Evolutionary conservation across 2,329 filamentous ascomycete species (phyloP).

Genomic region (Pseudomassariella vexata): DNA sequence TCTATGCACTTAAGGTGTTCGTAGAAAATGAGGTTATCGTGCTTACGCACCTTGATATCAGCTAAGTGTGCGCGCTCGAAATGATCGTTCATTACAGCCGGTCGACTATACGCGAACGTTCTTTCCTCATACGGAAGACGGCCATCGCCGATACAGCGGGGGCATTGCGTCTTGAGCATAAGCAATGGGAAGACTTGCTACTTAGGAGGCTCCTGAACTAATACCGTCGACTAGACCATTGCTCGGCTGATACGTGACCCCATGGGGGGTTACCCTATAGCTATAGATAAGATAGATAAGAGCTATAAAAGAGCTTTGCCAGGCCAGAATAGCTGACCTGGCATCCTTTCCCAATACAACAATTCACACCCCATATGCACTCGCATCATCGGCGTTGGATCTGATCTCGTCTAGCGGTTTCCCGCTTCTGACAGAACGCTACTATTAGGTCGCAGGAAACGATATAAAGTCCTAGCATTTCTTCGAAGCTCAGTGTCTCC

Average conservation of each 20-base stretch:
- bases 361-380: too few relatives aligned
- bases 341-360: too few relatives aligned
- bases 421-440: constrained; percentile 7
- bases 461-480: constrained; percentile 8
- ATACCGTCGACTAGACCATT: constrained; percentile 1
- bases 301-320: too few relatives aligned
- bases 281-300: too few relatives aligned
- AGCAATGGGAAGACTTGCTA: constrained; percentile 12
- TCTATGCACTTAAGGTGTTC: constrained; percentile 12
- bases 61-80: constrained; percentile 15
- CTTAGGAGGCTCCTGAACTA: too few relatives aligned
- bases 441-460: constrained; percentile 9
- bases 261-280: too few relatives aligned
- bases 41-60: constrained; percentile 9
- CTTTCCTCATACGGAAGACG: constrained; percentile 9
- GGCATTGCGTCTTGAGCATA: constrained; percentile 13
- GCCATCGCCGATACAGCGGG: constrained; percentile 12
- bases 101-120: constrained; percentile 11
- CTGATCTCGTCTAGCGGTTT: constrained; percentile 7
- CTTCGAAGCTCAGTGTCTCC: constrained; percentile 7
- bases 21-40: constrained; percentile 10
- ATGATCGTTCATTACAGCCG: constrained; percentile 14
- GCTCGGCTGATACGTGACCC: too few relatives aligned
- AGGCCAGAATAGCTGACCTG: too few relatives aligned
- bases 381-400: too few relatives aligned